phyloP scores from a whole-genome alignment of 169 alveolate species.

The Ichthyophthirius multifiliis region DNA sequence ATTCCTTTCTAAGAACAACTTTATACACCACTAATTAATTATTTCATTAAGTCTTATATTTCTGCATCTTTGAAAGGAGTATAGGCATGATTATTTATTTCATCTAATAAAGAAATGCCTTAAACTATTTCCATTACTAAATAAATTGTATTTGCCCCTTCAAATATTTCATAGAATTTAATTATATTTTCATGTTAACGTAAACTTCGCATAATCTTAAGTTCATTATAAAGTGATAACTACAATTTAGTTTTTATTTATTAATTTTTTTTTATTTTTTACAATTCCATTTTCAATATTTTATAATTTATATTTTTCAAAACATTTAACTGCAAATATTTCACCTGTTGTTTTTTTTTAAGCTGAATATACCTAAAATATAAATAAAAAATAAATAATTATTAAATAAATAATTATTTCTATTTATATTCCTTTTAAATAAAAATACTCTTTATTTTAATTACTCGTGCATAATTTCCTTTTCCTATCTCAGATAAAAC shows the following conservation, averaged over 20 bases:
- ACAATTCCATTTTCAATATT: too few relatives aligned
- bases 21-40: slow-evolving; percentile 46
- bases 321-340: slow-evolving; percentile 22
- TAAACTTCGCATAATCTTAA: slow-evolving; percentile 15
- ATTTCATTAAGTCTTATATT: slow-evolving; percentile 44
- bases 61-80: slow-evolving; percentile 41
- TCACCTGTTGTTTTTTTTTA: slow-evolving; percentile 4
- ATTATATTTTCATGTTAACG: slow-evolving; percentile 56
- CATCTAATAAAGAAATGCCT: slow-evolving; percentile 54
- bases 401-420: neutral
- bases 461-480: slow-evolving; percentile 28
- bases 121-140: slow-evolving; percentile 53
- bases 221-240: slow-evolving; percentile 23
- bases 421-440: neutral
- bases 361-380: neutral
- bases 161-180: slow-evolving; percentile 50
- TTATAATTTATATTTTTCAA: slow-evolving; percentile 17
- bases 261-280: too few relatives aligned
- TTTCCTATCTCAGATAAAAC: slow-evolving; percentile 5
- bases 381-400: neutral
- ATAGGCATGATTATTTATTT: slow-evolving; percentile 28
- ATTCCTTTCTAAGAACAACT: slow-evolving; percentile 58
- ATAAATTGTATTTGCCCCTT: slow-evolving; percentile 42
- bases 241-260: too few relatives aligned
- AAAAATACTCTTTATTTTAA: neutral